Evolutionary conservation across 306 rosid genomes (phyloP).

Genomic region (Vicia sativa): DNA sequence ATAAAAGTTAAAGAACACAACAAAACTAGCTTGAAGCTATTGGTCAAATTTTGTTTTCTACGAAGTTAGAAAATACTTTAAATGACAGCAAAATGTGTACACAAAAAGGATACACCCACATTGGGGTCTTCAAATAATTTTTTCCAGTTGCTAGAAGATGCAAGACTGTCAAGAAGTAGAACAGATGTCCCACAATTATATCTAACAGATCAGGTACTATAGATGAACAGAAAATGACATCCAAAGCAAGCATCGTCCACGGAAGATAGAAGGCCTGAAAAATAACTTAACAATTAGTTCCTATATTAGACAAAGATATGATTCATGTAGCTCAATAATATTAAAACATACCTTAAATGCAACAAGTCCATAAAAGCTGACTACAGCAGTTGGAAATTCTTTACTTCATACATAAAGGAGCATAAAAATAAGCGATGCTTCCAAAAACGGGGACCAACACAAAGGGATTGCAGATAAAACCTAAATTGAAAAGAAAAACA

Average conservation of each 20-base stretch:
- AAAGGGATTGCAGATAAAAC: conserved; percentile 71
- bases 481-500: conserved; percentile 43
- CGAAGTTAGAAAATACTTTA: conserved; percentile 23
- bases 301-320: no score
- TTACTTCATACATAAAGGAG: no score
- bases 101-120: conserved; percentile 99
- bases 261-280: conserved; percentile 97
- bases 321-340: no score
- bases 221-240: conserved; percentile 81
- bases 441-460: conserved; percentile 61
- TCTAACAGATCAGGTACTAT: conserved; percentile 73
- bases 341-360: no score
- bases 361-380: no score
- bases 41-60: conserved; percentile 1
- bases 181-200: conserved; percentile 91
- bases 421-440: conserved; percentile 86
- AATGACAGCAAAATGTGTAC: no score
- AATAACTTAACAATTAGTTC: conserved; percentile 8
- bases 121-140: conserved; percentile 75
- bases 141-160: conserved; percentile 92
- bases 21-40: conserved; percentile 33
- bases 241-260: conserved; percentile 96
- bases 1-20: conserved; percentile 52
- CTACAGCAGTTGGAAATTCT: no score
- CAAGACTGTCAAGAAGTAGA: conserved; percentile 92